Conservation (phyloP, 2,329 filamentous ascomycete genomes). For the Chaetomium globosum region DNA sequence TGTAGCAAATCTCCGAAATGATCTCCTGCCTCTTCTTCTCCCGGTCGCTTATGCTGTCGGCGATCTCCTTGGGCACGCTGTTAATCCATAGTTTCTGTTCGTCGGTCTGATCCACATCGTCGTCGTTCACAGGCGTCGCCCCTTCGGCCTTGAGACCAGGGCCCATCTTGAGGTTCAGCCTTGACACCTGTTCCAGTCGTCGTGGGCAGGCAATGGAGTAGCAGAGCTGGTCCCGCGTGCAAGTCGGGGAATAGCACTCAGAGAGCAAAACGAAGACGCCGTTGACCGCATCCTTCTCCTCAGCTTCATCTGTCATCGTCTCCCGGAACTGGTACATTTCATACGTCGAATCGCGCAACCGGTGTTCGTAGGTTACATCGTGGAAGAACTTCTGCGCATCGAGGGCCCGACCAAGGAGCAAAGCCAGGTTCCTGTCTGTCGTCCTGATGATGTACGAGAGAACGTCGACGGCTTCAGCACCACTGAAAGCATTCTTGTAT, state of each 20-base stretch:
- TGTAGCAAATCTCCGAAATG: slow-evolving; percentile 98
- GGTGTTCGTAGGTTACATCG: slow-evolving; percentile 97
- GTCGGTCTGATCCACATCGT: slow-evolving; percentile 80
- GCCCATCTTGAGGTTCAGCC: slow-evolving; percentile 89
- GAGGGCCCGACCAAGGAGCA: slow-evolving; percentile 85
- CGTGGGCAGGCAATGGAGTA: slow-evolving; percentile 97
- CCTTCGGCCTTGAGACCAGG: slow-evolving; percentile 75
- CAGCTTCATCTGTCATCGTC: slow-evolving; percentile 81
- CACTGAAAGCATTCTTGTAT: slow-evolving; percentile 96
- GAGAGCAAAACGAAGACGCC: slow-evolving; percentile 95
- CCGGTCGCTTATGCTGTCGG: slow-evolving; percentile 82
- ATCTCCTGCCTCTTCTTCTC: slow-evolving; percentile 99
- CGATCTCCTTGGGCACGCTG: slow-evolving; percentile 91
- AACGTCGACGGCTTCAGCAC: slow-evolving; percentile 91
- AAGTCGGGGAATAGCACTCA: slow-evolving; percentile 97
- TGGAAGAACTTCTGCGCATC: slow-evolving; percentile 99
- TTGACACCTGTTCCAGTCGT: slow-evolving; percentile 89
- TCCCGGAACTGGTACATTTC: slow-evolving; percentile 98
- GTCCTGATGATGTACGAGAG: slow-evolving; percentile 97
- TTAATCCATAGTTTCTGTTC: slow-evolving; percentile 99
- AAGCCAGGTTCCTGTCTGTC: slow-evolving; percentile 88
- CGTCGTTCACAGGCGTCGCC: slow-evolving; percentile 66
- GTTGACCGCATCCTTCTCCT: slow-evolving; percentile 74
- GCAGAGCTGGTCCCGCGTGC: slow-evolving; percentile 90
- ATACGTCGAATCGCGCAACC: slow-evolving; percentile 86